Evolutionary conservation across 2,329 filamentous ascomycete species (phyloP), one percentile per base, ranked within the genome.

Genomic region (Akanthomyces dipterigenus): DNA sequence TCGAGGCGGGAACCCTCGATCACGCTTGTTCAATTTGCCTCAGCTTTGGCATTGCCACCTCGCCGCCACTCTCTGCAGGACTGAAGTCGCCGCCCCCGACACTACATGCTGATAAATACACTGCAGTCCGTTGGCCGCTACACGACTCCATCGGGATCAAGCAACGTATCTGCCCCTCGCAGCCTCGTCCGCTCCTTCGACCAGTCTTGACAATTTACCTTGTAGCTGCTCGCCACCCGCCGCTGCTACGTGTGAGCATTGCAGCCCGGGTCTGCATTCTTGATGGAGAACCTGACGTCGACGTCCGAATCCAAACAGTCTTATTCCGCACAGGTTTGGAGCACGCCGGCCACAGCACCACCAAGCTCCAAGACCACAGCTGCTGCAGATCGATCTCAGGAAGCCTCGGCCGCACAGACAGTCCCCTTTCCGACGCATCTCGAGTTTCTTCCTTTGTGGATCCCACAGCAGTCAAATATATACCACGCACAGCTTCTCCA

Each of bases 401-500:
- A 72, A 66, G 73, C 63, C 65, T 68, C 65, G 65, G 67, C 64
- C 63, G 67, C 62, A 60, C 71, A 48, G 72, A 73, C 61, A 34
- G 65, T 63, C 62, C 65, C 67, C 50, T 71, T 74, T 60, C 72
- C 78, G 55, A 70, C 77, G 64, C 77, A 78, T 63, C 68, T 84
- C 68, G 81, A 85, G 65, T 76, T 84, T 63, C 75, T 84, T 31
- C 83, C 84, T 40, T 78, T 84, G 64, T 75, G 85, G 67, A 77
- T 85, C 62, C 83, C 83, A 18, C 83, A 85, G 64, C 83, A 86
- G 65, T 76, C 80, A 38, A 82, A 79, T 46, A 75, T 82, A 65
- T 84, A 85, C 72, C 82, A 87, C 69, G 82, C 82, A 59, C 83
- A 86, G 72, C 80, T 88, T 61, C 78, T 84, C 56, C 80, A 86